Evolutionary conservation across 495 filamentous ascomycete genomes (phyloP), one percentile per base, ranked within the genome.

Genomic region (Copromyces sp.): DNA sequence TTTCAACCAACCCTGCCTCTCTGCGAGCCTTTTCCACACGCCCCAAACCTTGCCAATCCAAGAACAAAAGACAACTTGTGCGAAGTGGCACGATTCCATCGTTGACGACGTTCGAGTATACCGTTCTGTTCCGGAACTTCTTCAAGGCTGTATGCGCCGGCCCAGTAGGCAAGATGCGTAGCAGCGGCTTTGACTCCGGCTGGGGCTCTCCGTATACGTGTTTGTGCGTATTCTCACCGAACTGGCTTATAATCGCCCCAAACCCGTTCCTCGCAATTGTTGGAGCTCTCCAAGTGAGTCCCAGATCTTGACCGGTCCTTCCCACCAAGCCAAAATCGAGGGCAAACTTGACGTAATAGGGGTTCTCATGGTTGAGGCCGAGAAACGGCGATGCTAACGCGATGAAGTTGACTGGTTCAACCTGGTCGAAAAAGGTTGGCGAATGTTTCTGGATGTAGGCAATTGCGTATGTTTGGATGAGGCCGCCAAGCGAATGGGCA

Each of bases 91-190:
- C 95, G 78, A 99, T 98, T 3, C 95, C 95, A 82, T 99, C 95
- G 81, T 99, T 99, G 59, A 99, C 96, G 38, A 98, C 94, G 77
- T 99, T 99, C 2, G 94, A 97, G 79, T 99, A 99, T 1, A 98
- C 86, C 0, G 95, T 99, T 20, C 96, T 86, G 78, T 95, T 97
- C 65, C 93, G 87, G 77, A 98, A 99, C 80, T 91, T 93, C 76
- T 90, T 88, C 69, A 99, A 83, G 0, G 92, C 94, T 45, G 89
- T 87, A 81, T 98, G 94, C 7, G 95, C 95, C 38, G 96, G 95
- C 24, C 95, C 95, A 35, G 93, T 95, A 0, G 95, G 95, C 17
- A 99, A 81, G 74, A 98, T 97, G 32, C 95, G 89, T 24, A 99
- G 82, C 24, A 99, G 83, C 1, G 95, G 95, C 78, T 99, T 99